phyloP scores from a whole-genome alignment of 2,329 filamentous ascomycete genomes.

The Helotiales sp. region DNA sequence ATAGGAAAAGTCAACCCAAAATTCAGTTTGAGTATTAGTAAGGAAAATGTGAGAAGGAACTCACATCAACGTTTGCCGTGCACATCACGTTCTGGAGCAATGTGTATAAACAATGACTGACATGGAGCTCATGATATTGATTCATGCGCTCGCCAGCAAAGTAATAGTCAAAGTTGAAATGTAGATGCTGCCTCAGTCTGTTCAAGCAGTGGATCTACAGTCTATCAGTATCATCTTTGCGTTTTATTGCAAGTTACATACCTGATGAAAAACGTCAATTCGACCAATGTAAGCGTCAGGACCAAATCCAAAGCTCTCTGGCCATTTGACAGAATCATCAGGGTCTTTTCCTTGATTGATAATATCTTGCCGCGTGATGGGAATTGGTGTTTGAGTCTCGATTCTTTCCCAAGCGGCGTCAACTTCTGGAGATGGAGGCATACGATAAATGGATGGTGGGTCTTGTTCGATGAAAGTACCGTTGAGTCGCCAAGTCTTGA shows the following conservation, averaged over 20 bases:
- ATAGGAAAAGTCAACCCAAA: too few species aligned
- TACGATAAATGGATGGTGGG: too few species aligned
- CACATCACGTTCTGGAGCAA: neutral
- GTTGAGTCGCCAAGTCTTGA: too few species aligned
- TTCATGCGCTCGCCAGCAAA: neutral
- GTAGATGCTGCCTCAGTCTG: constrained; percentile 24
- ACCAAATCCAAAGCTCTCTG: constrained; percentile 32
- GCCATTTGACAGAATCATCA: constrained; percentile 25
- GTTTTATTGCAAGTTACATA: too few species aligned
- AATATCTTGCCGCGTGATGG: constrained; percentile 30
- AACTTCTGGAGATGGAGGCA: too few species aligned
- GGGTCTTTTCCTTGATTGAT: constrained; percentile 35
- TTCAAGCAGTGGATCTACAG: constrained; percentile 34
- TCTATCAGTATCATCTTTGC: neutral
- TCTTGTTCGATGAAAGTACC: too few species aligned
- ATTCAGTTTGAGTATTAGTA: too few species aligned
- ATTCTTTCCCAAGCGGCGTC: constrained; percentile 15
- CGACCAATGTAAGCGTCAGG: constrained; percentile 36
- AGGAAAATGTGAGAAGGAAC: too few species aligned
- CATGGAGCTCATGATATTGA: neutral
- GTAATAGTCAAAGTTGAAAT: constrained; percentile 4
- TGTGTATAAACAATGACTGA: neutral
- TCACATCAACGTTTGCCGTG: neutral
- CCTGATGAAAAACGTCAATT: constrained; percentile 36
- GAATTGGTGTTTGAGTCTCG: constrained; percentile 7